Conservation (phyloP, 2,329 filamentous ascomycete genomes). For the Xylariaceae sp. region DNA sequence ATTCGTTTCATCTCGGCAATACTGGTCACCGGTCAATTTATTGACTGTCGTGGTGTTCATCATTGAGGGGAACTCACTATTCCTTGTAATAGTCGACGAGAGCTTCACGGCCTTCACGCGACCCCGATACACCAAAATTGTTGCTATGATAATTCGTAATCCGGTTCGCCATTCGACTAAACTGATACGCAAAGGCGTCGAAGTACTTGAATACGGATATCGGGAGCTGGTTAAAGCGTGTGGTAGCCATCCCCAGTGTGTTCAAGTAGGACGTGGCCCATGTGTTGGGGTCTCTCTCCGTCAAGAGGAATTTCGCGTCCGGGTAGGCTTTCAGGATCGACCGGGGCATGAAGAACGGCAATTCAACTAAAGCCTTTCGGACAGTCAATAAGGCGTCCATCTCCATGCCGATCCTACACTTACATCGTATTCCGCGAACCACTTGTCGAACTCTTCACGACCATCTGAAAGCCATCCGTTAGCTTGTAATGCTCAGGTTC, state of each 20-base stretch:
- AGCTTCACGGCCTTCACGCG: conserved; percentile 16
- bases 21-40: conserved; percentile 13
- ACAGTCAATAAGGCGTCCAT: neutral
- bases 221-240: conserved; percentile 20
- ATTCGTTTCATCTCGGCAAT: conserved; percentile 28
- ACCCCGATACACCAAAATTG: conserved; percentile 15
- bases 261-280: conserved; percentile 33
- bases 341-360: conserved; percentile 32
- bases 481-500: neutral
- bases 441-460: conserved; percentile 38
- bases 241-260: conserved; percentile 21
- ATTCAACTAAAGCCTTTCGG: conserved; percentile 28
- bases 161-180: conserved; percentile 7
- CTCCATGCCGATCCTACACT: conserved; percentile 1
- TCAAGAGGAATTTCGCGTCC: conserved; percentile 35
- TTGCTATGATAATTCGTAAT: conserved; percentile 17
- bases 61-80: conserved; percentile 21
- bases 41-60: neutral
- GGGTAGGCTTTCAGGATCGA: conserved; percentile 31
- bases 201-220: conserved; percentile 27
- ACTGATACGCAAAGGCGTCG: conserved; percentile 17
- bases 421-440: conserved; percentile 38
- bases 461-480: conserved; percentile 19
- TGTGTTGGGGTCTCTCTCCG: conserved; percentile 33
- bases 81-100: conserved; percentile 24